Evolutionary conservation across 2,329 filamentous ascomycete species (phyloP).

Genomic region (Venturiaceae sp.): DNA sequence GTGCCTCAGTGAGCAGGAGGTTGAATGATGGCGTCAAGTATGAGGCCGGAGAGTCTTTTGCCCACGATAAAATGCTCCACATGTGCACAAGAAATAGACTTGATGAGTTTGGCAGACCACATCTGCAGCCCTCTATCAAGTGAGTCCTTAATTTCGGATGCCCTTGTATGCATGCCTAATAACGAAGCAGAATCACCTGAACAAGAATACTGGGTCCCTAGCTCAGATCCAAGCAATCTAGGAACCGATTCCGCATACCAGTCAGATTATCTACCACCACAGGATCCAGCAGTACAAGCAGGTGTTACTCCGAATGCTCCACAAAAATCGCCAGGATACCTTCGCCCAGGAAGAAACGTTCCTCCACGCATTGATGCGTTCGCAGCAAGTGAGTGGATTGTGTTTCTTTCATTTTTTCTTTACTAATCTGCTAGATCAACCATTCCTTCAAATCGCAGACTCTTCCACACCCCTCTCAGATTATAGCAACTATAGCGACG

Average conservation of each 20-base stretch:
- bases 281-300: slow-evolving; percentile 2
- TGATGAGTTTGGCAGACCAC: slow-evolving; percentile 80
- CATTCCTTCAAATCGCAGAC: slow-evolving; percentile 45
- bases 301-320: not conserved
- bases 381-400: slow-evolving; percentile 43
- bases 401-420: slow-evolving; percentile 19
- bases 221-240: slow-evolving; percentile 7
- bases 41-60: slow-evolving; percentile 55
- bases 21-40: slow-evolving; percentile 20
- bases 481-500: slow-evolving; percentile 21
- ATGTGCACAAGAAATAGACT: slow-evolving; percentile 67
- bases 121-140: slow-evolving; percentile 44
- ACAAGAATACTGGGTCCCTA: slow-evolving; percentile 13
- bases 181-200: slow-evolving; percentile 11
- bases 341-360: slow-evolving; percentile 35
- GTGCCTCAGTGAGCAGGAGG: not conserved
- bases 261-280: not conserved
- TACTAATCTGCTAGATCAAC: slow-evolving; percentile 40
- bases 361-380: slow-evolving; percentile 47
- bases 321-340: slow-evolving; percentile 16
- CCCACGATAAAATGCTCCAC: slow-evolving; percentile 75
- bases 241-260: slow-evolving; percentile 8
- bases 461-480: slow-evolving; percentile 52
- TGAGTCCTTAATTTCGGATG: slow-evolving; percentile 26
- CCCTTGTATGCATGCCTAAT: not conserved